Evolutionary conservation across 306 rosid species (phyloP), one percentile per base, ranked within the genome.

Genomic region (Abrus pulchellus): DNA sequence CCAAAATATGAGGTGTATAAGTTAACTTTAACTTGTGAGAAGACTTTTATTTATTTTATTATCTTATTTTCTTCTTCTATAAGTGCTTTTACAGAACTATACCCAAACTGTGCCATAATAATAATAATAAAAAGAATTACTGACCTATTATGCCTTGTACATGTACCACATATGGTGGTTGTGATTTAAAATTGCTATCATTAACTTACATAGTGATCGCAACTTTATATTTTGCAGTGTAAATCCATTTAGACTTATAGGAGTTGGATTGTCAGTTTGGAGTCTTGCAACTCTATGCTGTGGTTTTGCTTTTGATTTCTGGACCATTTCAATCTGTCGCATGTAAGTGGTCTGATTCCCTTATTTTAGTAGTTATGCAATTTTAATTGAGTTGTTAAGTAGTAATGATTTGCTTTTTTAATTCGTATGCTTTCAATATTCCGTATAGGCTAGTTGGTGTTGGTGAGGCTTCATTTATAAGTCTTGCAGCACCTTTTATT

Each of bases 401-500:
- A 66, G 10, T 7, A 28, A 74, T 34, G 60, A 55, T 70, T 74
- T 55, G 64, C 68, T 66, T 57, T n/a, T 5, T 29, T 10, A 40
- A 12, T 14, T 68, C 74, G 13, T 14, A 65, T 76, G 48, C 45
- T 64, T 79, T 53, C 70, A 20, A 27, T 30, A 82, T 72, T 77
- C 57, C 80, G 38, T 56, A 62, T 82, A 92, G 97, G 97, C 38
- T 94, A 8, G 97, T 92, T 76, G 97, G 97, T 77, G 92, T 90
- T 70, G 97, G 97, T 1, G 98, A 94, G 90, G 98, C 98, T 59
- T 94, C 98, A 30, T 94, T 94, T 77, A 84, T 92, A 73, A 94
- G 97, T 86, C 94, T 94, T 80, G 98, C 98, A 74, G 94, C 98
- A 9, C 98, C 98, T 43, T 94, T 92, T 83, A 94, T 94, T 71